Conservation (phyloP, 768 basidiomycete species). For the Leccinum uliginosum region DNA sequence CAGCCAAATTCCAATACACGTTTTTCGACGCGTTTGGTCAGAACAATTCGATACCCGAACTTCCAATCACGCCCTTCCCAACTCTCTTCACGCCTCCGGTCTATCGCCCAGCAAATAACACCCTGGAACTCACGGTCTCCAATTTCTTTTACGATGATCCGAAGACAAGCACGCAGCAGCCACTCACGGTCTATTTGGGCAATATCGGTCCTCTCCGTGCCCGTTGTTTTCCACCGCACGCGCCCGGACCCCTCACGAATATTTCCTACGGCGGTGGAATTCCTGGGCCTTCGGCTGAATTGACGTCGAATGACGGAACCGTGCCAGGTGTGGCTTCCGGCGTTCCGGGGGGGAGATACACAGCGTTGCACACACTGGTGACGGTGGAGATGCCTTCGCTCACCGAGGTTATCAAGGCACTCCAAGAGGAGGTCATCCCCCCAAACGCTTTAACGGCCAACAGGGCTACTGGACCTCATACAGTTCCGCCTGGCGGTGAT, state of each 20-base stretch:
- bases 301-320: constrained; percentile 25
- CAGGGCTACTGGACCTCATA: constrained; percentile 35
- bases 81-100: constrained; percentile 77
- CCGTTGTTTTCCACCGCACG: constrained; percentile 69
- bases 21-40: constrained; percentile 89
- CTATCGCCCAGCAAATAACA: constrained; percentile 67
- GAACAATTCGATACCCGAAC: constrained; percentile 68
- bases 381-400: constrained; percentile 82
- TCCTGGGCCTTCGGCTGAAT: constrained; percentile 34
- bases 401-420: constrained; percentile 68
- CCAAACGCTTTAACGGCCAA: constrained; percentile 33
- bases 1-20: constrained; percentile 91
- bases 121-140: constrained; percentile 79
- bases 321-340: constrained; percentile 15
- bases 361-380: constrained; percentile 71
- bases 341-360: constrained; percentile 44
- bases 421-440: constrained; percentile 66
- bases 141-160: constrained; percentile 84
- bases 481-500: constrained; percentile 25
- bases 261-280: constrained; percentile 55
- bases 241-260: constrained; percentile 63
- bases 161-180: constrained; percentile 55
- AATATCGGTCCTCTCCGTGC: constrained; percentile 82
- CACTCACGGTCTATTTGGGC: constrained; percentile 86
- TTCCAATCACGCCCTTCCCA: constrained; percentile 87